Evolutionary conservation across 2,329 filamentous ascomycete species (phyloP).

Genomic region (Diaporthe humulicola): DNA sequence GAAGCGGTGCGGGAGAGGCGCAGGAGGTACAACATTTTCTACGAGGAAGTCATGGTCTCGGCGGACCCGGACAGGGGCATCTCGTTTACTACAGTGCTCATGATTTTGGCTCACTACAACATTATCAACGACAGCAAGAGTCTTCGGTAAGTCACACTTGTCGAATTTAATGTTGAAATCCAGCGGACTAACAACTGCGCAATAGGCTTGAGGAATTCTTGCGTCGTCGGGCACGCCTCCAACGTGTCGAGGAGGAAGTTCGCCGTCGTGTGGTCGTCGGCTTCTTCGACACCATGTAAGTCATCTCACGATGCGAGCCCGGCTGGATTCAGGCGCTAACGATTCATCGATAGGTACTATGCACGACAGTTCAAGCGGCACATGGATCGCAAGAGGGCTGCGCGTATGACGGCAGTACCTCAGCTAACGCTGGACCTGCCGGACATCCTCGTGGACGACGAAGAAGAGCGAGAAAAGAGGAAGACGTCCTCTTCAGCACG

Average conservation of each 20-base stretch:
- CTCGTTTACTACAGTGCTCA: constrained; percentile 89
- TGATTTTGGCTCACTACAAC: constrained; percentile 98
- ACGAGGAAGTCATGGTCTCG: constrained; percentile 94
- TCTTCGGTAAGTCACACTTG: constrained; percentile 71
- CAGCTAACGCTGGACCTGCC: constrained; percentile 88
- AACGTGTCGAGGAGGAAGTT: constrained; percentile 95
- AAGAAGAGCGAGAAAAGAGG: constrained; percentile 62
- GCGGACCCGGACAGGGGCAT: constrained; percentile 92
- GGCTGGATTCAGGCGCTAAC: constrained; percentile 6
- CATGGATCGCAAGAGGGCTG: constrained; percentile 78
- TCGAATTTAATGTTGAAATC: not conserved
- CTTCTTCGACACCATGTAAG: constrained; percentile 92
- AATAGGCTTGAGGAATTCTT: constrained; percentile 91
- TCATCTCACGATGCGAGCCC: constrained; percentile 36
- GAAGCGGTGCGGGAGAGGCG: constrained; percentile 80
- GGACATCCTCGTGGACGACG: constrained; percentile 90
- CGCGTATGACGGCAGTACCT: constrained; percentile 83
- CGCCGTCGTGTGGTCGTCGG: constrained; percentile 90
- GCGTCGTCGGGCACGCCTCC: constrained; percentile 87
- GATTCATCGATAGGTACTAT: constrained; percentile 72
- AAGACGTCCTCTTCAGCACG: constrained; percentile 32
- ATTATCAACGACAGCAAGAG: constrained; percentile 99
- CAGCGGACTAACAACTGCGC: constrained; percentile 45
- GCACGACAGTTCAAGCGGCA: constrained; percentile 83
- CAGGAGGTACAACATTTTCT: constrained; percentile 91